Conservation (phyloP, 139 green algal genomes). For the Chlamydomonas urium region DNA sequence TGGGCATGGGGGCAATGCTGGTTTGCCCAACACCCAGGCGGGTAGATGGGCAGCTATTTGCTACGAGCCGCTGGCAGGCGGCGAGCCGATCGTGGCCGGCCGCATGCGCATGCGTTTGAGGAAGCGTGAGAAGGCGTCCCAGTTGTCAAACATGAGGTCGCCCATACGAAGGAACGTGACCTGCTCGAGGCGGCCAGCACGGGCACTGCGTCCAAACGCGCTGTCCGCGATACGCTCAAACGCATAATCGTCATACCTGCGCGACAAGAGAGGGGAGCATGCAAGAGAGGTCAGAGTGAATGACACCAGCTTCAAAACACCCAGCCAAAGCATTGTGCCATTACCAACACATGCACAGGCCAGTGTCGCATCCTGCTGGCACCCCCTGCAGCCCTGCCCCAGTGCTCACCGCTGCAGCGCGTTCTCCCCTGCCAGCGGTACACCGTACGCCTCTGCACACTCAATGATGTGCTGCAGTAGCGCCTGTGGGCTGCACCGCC, state of each 20-base stretch:
- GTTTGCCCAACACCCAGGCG: too few relatives aligned
- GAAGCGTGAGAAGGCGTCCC: slow-evolving; percentile 68
- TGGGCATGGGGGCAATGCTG: too few relatives aligned
- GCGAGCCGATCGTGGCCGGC: not conserved
- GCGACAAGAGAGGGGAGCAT: too few relatives aligned
- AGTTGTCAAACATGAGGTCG: slow-evolving; percentile 80
- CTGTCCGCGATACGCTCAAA: slow-evolving; percentile 89
- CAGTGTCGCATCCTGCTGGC: too few relatives aligned
- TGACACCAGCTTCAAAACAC: too few relatives aligned
- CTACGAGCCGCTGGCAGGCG: too few relatives aligned
- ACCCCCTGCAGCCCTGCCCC: too few relatives aligned
- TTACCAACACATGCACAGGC: too few relatives aligned
- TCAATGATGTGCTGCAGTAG: slow-evolving; percentile 42
- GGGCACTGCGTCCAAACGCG: slow-evolving; percentile 77
- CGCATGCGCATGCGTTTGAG: slow-evolving; percentile 57
- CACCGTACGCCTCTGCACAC: slow-evolving; percentile 53
- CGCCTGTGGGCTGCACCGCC: slow-evolving; percentile 78
- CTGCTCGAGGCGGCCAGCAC: slow-evolving; percentile 74
- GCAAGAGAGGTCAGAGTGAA: too few relatives aligned
- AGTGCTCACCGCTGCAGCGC: slow-evolving; percentile 84
- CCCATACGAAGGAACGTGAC: slow-evolving; percentile 95
- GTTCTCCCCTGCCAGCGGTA: slow-evolving; percentile 92
- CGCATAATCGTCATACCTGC: slow-evolving; percentile 82
- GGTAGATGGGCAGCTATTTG: too few relatives aligned
- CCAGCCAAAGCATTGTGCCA: too few relatives aligned